phyloP scores from a whole-genome alignment of 2,329 filamentous ascomycete genomes.

The Phaeosphaeriaceae sp. region DNA sequence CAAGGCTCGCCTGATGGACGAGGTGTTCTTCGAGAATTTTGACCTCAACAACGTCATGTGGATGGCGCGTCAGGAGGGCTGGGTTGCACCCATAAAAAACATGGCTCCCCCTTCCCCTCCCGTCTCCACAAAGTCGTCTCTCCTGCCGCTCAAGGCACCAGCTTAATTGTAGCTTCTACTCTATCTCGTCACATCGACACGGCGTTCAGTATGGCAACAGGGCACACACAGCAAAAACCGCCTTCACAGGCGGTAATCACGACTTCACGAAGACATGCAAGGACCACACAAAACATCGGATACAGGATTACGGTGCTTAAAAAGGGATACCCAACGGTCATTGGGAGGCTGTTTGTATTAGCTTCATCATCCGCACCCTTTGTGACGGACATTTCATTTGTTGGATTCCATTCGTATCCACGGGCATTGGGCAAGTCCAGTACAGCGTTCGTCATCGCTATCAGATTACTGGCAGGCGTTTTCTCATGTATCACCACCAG shows the following conservation, averaged over 20 bases:
- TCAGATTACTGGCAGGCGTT: not conserved
- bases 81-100: constrained; percentile 26
- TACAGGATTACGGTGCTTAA: not conserved
- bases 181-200: not conserved
- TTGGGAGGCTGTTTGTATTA: not conserved
- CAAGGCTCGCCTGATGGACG: constrained; percentile 58
- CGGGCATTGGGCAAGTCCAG: not conserved
- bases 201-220: not conserved
- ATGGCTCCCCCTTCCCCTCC: constrained; percentile 29
- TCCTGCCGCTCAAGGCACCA: constrained; percentile 15
- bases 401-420: not conserved
- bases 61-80: constrained; percentile 43
- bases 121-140: constrained; percentile 18
- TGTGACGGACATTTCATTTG: not conserved
- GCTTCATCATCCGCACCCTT: not conserved
- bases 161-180: constrained; percentile 10
- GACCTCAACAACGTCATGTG: constrained; percentile 52
- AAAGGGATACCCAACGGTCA: not conserved
- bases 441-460: not conserved
- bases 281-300: not conserved
- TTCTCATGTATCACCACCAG: not conserved
- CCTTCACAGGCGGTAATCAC: not conserved
- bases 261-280: not conserved
- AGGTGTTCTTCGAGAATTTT: constrained; percentile 54
- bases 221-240: not conserved